These are phyloP conservation scores for Schwanniomyces polymorphus DNA, from an alignment of 805 yeast genomes.

Conservation along the genomic window DNA sequence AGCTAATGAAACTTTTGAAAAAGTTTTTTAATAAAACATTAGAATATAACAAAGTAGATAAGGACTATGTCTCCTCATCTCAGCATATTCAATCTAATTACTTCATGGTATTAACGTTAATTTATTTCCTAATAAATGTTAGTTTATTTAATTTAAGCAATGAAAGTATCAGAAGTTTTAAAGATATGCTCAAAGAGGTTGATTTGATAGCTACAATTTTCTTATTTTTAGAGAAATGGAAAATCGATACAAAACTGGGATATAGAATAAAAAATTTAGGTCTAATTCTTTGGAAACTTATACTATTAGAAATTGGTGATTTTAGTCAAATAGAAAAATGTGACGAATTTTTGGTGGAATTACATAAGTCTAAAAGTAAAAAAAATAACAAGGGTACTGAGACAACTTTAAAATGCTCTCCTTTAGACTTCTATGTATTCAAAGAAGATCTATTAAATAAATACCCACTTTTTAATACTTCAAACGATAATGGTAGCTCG, in stretches of 20 bases:
- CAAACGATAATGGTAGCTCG: neutral
- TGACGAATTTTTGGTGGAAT: slow-evolving; percentile 46
- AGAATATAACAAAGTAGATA: neutral
- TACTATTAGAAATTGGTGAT: slow-evolving; percentile 66
- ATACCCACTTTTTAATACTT: slow-evolving; percentile 68
- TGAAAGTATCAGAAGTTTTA: neutral
- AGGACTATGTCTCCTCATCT: neutral
- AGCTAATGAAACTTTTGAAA: neutral
- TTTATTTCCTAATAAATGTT: slow-evolving; percentile 30
- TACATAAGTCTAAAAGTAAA: slow-evolving; percentile 34
- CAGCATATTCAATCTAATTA: slow-evolving; percentile 11
- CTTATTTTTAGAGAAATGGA: slow-evolving; percentile 62
- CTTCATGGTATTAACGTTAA: slow-evolving; percentile 31
- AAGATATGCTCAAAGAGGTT: slow-evolving; percentile 19
- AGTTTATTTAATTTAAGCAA: neutral
- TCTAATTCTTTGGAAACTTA: slow-evolving; percentile 50
- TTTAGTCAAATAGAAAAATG: slow-evolving; percentile 35
- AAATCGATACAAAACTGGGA: slow-evolving; percentile 46
- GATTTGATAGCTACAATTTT: slow-evolving; percentile 47
- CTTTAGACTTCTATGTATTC: slow-evolving; percentile 81
- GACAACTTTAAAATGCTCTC: slow-evolving; percentile 56
- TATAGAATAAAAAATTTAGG: slow-evolving; percentile 59
- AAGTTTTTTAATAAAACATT: neutral
- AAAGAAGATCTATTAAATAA: slow-evolving; percentile 71
- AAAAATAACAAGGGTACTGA: slow-evolving; percentile 18